These are phyloP conservation scores for Lecanicillium sp. DNA, from an alignment of 2,329 filamentous ascomycete genomes.

Conservation along the genomic window DNA sequence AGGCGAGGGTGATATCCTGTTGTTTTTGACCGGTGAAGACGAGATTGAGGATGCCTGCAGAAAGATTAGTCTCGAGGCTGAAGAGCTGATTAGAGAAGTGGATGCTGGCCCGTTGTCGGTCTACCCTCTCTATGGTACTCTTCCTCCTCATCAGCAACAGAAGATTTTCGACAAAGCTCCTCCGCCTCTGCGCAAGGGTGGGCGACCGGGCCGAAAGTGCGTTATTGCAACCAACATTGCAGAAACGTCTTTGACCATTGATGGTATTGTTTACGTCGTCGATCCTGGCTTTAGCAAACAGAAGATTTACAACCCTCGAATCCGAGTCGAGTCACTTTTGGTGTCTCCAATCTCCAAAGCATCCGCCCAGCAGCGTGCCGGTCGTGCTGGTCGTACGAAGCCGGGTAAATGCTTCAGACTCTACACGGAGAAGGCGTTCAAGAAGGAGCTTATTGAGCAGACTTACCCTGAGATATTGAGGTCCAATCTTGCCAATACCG, in stretches of 20 bases:
- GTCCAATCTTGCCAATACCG: constrained; percentile 90
- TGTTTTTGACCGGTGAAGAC: constrained; percentile 96
- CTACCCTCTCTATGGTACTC: constrained; percentile 88
- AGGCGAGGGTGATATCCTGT: constrained; percentile 80
- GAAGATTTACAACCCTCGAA: constrained; percentile 96
- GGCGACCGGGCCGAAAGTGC: constrained; percentile 82
- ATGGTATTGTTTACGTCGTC: constrained; percentile 98
- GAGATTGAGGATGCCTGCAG: constrained; percentile 95
- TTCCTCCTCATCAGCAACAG: constrained; percentile 90
- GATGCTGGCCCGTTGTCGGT: constrained; percentile 84
- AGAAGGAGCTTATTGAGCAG: constrained; percentile 95
- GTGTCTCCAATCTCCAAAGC: constrained; percentile 97
- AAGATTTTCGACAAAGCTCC: constrained; percentile 90
- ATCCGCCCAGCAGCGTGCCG: constrained; percentile 91
- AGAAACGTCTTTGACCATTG: constrained; percentile 94
- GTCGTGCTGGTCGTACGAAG: constrained; percentile 97
- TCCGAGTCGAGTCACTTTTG: constrained; percentile 92
- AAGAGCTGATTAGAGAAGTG: constrained; percentile 85
- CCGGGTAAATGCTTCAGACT: constrained; percentile 97
- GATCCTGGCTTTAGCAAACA: constrained; percentile 99
- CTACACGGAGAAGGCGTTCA: constrained; percentile 93
- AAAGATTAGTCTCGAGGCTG: constrained; percentile 83
- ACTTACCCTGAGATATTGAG: constrained; percentile 94
- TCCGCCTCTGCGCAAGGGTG: constrained; percentile 60
- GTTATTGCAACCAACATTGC: constrained; percentile 97